Conservation (phyloP, 2,329 filamentous ascomycete species). For the Decorospora gaudefroyi region DNA sequence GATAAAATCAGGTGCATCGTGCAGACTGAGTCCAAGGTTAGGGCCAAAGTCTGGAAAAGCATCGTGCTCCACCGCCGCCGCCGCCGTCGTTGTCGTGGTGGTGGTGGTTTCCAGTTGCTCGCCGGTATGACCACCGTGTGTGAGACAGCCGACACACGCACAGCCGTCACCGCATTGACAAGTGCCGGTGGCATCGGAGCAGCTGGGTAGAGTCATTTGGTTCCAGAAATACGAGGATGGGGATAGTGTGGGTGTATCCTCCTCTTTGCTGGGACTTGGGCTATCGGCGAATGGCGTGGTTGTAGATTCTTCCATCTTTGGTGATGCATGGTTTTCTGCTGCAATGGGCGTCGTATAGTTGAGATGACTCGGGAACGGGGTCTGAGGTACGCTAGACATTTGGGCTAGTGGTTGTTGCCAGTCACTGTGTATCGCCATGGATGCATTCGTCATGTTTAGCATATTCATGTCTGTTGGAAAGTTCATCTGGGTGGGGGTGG, state of each 20-base stretch:
- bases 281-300: constrained; percentile 32
- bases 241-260: constrained; percentile 43
- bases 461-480: constrained; percentile 30
- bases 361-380: constrained; percentile 23
- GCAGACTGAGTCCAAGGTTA: constrained; percentile 7
- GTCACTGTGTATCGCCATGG: constrained; percentile 19
- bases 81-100: constrained; percentile 7
- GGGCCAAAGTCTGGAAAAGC: constrained; percentile 24
- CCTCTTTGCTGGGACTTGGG: constrained; percentile 38
- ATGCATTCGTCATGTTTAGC: constrained; percentile 24
- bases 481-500: constrained; percentile 23
- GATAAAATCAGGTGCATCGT: constrained; percentile 18
- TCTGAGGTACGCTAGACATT: constrained; percentile 15
- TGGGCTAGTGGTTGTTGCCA: constrained; percentile 33
- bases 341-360: constrained; percentile 15
- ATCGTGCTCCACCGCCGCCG: constrained; percentile 16
- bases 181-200: constrained; percentile 55
- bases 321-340: constrained; percentile 8
- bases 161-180: constrained; percentile 60
- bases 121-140: constrained; percentile 57
- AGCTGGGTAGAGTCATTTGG: constrained; percentile 47
- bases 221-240: constrained; percentile 48
- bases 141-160: constrained; percentile 58
- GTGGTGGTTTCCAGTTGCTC: constrained; percentile 40
- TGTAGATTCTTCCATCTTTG: constrained; percentile 22